phyloP scores from a whole-genome alignment of 2,329 filamentous ascomycete genomes.

The Tolypocladium sp. region DNA sequence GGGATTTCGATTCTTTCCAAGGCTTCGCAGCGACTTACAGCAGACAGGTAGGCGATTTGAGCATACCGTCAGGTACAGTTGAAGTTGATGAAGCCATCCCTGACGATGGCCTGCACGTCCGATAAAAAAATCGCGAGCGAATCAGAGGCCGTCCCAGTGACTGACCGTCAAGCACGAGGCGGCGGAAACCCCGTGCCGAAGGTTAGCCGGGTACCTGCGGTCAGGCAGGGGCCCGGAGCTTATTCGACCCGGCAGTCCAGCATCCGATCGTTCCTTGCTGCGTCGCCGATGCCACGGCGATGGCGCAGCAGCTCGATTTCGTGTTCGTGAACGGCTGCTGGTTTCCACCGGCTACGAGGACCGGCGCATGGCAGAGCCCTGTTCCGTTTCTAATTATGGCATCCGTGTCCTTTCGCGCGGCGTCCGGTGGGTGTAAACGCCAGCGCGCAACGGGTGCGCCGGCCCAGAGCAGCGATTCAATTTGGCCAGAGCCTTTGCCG shows the following conservation, averaged over 20 bases:
- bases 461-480: not conserved
- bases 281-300: not conserved
- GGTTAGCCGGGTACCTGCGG: not conserved
- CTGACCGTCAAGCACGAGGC: not conserved
- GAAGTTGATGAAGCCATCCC: not conserved
- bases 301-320: not conserved
- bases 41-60: not conserved
- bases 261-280: not conserved
- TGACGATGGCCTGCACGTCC: not conserved
- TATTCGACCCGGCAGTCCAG: not conserved
- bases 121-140: not conserved
- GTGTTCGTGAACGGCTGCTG: not conserved
- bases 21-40: not conserved
- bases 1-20: no score
- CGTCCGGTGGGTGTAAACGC: not conserved
- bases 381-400: not conserved
- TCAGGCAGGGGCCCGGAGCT: not conserved
- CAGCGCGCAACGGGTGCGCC: not conserved
- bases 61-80: not conserved
- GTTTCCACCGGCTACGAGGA: not conserved
- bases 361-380: not conserved
- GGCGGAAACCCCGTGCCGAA: not conserved
- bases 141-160: not conserved
- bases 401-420: not conserved
- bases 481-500: not conserved